These are phyloP conservation scores for Umbelopsis sp. DNA, from an alignment of 371 early-diverging fungal species.

Conservation along the genomic window DNA sequence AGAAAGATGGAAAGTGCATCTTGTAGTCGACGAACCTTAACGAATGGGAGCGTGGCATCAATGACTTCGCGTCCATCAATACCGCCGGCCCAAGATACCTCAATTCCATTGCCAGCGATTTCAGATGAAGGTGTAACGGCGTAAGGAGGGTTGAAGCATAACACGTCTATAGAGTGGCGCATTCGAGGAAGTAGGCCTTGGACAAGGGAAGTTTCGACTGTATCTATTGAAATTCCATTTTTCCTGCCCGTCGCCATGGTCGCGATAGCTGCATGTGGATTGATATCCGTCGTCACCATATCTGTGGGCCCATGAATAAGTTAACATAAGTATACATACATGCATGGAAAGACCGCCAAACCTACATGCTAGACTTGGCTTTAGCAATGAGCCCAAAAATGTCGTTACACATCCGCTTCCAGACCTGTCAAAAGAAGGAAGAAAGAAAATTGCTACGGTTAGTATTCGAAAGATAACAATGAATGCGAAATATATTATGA, in stretches of 20 bases:
- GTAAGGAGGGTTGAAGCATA: slow-evolving; percentile 96
- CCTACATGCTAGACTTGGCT: background rate
- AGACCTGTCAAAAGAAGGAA: slow-evolving; percentile 51
- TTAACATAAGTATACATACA: background rate
- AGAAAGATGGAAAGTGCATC: too few relatives aligned
- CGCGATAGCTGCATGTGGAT: slow-evolving; percentile 70
- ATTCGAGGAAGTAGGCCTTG: slow-evolving; percentile 61
- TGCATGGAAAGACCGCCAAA: background rate
- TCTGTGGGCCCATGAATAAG: slow-evolving; percentile 29
- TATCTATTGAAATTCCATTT: slow-evolving; percentile 63
- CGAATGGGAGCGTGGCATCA: slow-evolving; percentile 75
- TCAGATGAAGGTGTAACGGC: slow-evolving; percentile 80
- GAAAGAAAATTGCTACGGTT: background rate
- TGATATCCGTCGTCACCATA: slow-evolving; percentile 84
- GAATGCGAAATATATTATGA: background rate
- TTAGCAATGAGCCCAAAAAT: slow-evolving; percentile 41
- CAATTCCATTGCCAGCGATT: slow-evolving; percentile 75
- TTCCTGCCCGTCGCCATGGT: slow-evolving; percentile 65
- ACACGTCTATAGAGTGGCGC: slow-evolving; percentile 66
- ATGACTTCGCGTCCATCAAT: slow-evolving; percentile 90
- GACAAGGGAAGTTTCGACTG: slow-evolving; percentile 62
- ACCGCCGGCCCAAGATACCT: slow-evolving; percentile 95
- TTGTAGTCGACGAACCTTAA: slow-evolving; percentile 49
- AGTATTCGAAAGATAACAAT: background rate
- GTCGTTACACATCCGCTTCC: slow-evolving; percentile 90